Evolutionary conservation across 805 yeast species (phyloP).

Genomic region (Cyberlindnera saturnus): DNA sequence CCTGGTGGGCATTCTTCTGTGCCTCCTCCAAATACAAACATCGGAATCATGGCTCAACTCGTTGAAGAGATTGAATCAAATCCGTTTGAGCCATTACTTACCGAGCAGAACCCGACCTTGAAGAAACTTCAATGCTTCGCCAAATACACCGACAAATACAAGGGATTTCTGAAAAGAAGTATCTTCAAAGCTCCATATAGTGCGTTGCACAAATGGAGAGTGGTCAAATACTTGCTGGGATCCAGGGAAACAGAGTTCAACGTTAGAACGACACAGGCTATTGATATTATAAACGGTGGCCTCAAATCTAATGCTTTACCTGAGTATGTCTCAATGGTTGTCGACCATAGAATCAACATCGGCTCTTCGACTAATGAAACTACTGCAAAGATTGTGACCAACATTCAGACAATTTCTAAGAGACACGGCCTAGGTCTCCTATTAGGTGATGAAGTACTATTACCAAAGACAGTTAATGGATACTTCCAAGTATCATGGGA

Average conservation of each 20-base stretch:
- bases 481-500: conserved; percentile 30
- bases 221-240: conserved; percentile 29
- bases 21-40: conserved; percentile 67
- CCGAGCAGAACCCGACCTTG: conserved; percentile 45
- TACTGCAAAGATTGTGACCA: conserved; percentile 26
- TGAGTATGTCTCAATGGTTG: conserved; percentile 40
- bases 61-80: conserved; percentile 44
- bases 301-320: conserved; percentile 63
- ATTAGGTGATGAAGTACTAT: conserved; percentile 1
- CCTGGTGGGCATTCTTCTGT: conserved; percentile 68
- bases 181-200: conserved; percentile 29
- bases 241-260: conserved; percentile 38
- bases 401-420: conserved; percentile 34
- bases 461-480: conserved; percentile 29
- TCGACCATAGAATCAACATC: conserved; percentile 52
- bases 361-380: conserved; percentile 32
- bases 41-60: conserved; percentile 57
- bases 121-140: conserved; percentile 55
- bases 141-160: conserved; percentile 24
- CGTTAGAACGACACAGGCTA: conserved; percentile 31
- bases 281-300: conserved; percentile 57
- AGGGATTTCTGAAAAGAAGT: conserved; percentile 15
- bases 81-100: conserved; percentile 40
- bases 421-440: conserved; percentile 28
- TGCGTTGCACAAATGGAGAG: conserved; percentile 27